phyloP scores from a whole-genome alignment of 768 basidiomycete species.

The Leccinum variicolor region DNA sequence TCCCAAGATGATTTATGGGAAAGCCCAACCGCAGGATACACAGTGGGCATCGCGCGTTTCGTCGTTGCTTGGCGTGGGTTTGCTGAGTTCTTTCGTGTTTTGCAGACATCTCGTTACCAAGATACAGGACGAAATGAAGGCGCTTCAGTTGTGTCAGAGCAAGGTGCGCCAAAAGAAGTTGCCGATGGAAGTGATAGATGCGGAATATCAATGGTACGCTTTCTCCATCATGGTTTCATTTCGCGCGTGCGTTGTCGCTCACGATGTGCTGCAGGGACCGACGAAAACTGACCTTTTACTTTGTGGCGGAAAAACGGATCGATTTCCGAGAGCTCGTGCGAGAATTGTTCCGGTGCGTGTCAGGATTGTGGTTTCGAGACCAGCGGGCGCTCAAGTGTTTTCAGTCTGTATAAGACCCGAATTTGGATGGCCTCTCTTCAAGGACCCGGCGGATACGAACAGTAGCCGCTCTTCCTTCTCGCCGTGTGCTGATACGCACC shows the following conservation, averaged over 20 bases:
- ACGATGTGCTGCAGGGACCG: conserved; percentile 66
- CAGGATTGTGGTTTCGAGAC: neutral
- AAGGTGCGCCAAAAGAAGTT: conserved; percentile 93
- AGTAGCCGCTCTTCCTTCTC: conserved; percentile 26
- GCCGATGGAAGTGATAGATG: conserved; percentile 98
- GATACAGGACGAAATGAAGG: conserved; percentile 88
- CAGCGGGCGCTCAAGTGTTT: neutral
- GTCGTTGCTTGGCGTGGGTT: neutral
- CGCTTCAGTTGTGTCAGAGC: conserved; percentile 83
- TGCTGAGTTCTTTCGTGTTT: neutral
- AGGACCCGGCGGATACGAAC: conserved; percentile 43
- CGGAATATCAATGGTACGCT: conserved; percentile 94
- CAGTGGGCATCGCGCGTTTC: conserved; percentile 41
- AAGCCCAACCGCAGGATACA: conserved; percentile 78
- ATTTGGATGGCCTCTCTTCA: conserved; percentile 93
- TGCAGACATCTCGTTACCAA: conserved; percentile 73
- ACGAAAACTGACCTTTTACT: conserved; percentile 97
- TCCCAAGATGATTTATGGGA: conserved; percentile 94
- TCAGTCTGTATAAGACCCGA: conserved; percentile 85
- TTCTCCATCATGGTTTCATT: neutral
- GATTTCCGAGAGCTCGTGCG: conserved; percentile 95
- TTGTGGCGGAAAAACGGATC: conserved; percentile 92
- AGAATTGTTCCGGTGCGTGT: conserved; percentile 77
- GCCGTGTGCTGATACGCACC: neutral
- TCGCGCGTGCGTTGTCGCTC: neutral